Evolutionary conservation across 306 rosid species (phyloP), one percentile per base, ranked within the genome.

Genomic region (Gleditsia sinensis): DNA sequence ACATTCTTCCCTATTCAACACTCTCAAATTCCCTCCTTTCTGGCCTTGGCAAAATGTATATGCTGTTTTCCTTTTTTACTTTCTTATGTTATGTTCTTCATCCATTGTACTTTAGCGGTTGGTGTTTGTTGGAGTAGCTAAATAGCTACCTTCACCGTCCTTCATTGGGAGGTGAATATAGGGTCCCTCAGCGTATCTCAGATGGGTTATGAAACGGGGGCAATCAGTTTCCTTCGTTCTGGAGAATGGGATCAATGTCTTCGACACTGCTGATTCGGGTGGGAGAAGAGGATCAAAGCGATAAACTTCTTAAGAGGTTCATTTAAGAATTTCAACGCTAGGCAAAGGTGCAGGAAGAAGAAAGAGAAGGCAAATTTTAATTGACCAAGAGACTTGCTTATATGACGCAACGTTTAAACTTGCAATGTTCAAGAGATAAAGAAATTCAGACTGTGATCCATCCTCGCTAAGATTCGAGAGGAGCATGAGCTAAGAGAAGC

Each of bases 121-220:
- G 6, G 78, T 40, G 16, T 40, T 0, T 40, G 46, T 40, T 40
- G 16, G 12, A 10, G 46, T 12, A 17, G 4, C 27, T 5, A 21
- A 51, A 46, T 75, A 25, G 30, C 17, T 24, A 24, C 17, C 4
- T 69, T 59, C 39, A 57, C n/a, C 46, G 79, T n/a, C n/a, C n/a
- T n/a, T 16, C 42, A 57, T 36, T 78, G 72, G 20, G 81, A 90
- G 96, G 84, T 90, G 78, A 90, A 88, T 85, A 84, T 92, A 78
- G 98, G 96, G 0, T 90, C 94, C 59, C 62, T 88, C 20, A 90
- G 73, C 79, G 90, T 92, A 12, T 92, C 96, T 62, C 98, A 92
- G 5, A 92, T 92, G 94, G 96, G 94, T 33, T 83, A 88, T 57
- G 98, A 96, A 78, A 92, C 96, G 0, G 98, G 98, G 98, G 98